A percentile compares a stretch with the other conserved stretches of the same genome.
These are phyloP conservation scores for Neonectria coccinea DNA, from an alignment of 2,329 filamentous ascomycete species.

Conservation along the genomic window DNA sequence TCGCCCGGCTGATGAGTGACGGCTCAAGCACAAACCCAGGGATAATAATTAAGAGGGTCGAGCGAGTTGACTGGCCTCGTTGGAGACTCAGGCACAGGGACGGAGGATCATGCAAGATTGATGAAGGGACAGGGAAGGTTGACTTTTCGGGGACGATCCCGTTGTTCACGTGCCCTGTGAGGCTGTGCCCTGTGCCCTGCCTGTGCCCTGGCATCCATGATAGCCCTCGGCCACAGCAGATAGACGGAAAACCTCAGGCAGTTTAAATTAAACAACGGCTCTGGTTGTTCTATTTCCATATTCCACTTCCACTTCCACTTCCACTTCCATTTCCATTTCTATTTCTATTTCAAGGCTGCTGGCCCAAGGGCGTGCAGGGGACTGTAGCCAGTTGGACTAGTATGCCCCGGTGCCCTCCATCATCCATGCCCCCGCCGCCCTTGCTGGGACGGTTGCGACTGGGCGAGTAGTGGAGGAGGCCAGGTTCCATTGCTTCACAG, in stretches of 20 bases:
- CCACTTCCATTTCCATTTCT: constrained; percentile 22
- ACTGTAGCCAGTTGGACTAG: constrained; percentile 15
- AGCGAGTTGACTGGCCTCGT: not conserved
- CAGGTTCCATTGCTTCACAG: too few relatives aligned
- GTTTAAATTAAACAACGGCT: constrained; percentile 20
- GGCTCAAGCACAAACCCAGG: constrained; percentile 4
- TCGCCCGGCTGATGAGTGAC: constrained; percentile 5
- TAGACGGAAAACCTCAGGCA: constrained; percentile 3
- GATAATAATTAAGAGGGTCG: not conserved
- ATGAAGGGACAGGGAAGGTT: constrained; percentile 23
- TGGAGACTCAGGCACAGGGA: constrained; percentile 9
- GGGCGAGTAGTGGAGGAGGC: not conserved
- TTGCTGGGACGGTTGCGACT: not conserved
- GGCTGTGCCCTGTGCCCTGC: constrained; percentile 3
- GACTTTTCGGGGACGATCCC: constrained; percentile 9
- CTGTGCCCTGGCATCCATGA: not conserved
- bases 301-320: constrained; percentile 30
- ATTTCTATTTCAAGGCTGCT: constrained; percentile 23
- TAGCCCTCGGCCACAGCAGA: not conserved
- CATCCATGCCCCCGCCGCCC: too few relatives aligned
- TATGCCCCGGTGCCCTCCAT: constrained; percentile 1
- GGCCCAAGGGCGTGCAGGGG: constrained; percentile 1
- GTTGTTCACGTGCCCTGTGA: constrained; percentile 19
- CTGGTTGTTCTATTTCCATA: constrained; percentile 24
- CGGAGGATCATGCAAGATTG: constrained; percentile 27